Base-by-base conservation (phyloP, 129 eudicot species). In the Pittosporum tobira region DNA sequence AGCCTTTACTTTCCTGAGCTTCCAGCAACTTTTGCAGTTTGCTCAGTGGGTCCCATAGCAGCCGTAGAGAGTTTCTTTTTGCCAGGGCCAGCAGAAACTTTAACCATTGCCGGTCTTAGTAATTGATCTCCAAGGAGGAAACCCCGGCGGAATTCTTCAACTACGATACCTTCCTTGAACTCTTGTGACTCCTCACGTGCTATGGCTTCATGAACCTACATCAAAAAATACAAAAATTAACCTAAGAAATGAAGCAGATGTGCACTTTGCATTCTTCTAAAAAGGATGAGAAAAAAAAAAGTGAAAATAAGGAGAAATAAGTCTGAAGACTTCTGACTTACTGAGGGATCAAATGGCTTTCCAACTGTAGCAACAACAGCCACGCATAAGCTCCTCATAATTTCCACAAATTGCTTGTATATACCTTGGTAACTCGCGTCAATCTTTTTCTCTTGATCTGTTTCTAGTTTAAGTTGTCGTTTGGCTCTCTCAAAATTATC, bases 351-450 rank as follows among this genome's bases (percentile, higher is more conserved):
- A 54, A 91, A 91, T 22, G 96, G 85, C 75, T 86, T 86, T 47
- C 98, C 98, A 68, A 91, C 80, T 7, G 98, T 87, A 21, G 87
- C 88, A 37, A 91, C 94, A 62, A 60, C 87, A 43, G 96, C 78
- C 26, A 91, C 96, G 2, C 67, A 76, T 75, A 91, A 91, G 72
- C 88, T 91, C 76, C 82, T 83, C 96, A 91, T 83, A 44, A 87
- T 81, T 48, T 91, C 98, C 51, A 91, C 98, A 65, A 91, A 83
- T 47, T 91, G 98, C 76, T 91, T 91, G 63, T 91, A 91, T 48
- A 91, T 91, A n/a, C 98, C 98, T 51, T 83, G 98, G 49, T 91
- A 91, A 72, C 98, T 91, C 45, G 95, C 76, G 70, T 87, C 85
- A 16, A 91, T 91, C 74, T 83, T 81, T 68, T 86, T 87, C 63